These are phyloP conservation scores for Candida cerambycidarum DNA, from an alignment of 805 yeast species.

Conservation along the genomic window DNA sequence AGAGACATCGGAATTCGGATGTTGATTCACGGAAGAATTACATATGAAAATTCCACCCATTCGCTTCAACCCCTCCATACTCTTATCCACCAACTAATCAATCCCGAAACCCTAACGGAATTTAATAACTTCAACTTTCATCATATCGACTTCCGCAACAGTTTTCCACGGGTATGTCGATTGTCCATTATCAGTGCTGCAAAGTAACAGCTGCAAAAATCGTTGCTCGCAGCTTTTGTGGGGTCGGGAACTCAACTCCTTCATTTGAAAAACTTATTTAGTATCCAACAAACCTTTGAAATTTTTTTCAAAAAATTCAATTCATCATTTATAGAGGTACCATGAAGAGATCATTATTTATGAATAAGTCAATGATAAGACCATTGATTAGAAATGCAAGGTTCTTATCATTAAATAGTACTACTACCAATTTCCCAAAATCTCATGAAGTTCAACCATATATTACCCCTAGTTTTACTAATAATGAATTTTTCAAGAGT, in stretches of 20 bases:
- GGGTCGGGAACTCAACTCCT: conserved; percentile 9
- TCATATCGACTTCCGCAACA: too few relatives aligned
- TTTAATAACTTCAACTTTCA: too few relatives aligned
- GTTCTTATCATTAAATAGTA: conserved; percentile 11
- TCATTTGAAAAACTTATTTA: background rate
- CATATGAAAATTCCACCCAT: too few relatives aligned
- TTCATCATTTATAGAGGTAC: background rate
- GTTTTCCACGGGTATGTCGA: too few relatives aligned
- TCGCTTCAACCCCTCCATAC: too few relatives aligned
- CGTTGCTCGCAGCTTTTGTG: conserved; percentile 2
- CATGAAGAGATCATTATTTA: conserved; percentile 2
- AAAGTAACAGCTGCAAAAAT: background rate
- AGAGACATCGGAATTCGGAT: too few relatives aligned
- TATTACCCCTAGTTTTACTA: conserved; percentile 49
- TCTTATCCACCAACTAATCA: too few relatives aligned
- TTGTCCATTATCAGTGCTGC: too few relatives aligned
- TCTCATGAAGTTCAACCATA: conserved; percentile 47
- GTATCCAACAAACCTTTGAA: background rate
- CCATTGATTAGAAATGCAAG: conserved; percentile 1
- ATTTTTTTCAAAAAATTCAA: background rate
- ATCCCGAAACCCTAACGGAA: too few relatives aligned
- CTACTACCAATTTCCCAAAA: conserved; percentile 37
- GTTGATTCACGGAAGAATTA: too few relatives aligned
- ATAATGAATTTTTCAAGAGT: conserved; percentile 52
- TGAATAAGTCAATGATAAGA: background rate